Evolutionary conservation across 2,329 filamentous ascomycete species (phyloP).

Genomic region (Penicillium sclerotiorum): DNA sequence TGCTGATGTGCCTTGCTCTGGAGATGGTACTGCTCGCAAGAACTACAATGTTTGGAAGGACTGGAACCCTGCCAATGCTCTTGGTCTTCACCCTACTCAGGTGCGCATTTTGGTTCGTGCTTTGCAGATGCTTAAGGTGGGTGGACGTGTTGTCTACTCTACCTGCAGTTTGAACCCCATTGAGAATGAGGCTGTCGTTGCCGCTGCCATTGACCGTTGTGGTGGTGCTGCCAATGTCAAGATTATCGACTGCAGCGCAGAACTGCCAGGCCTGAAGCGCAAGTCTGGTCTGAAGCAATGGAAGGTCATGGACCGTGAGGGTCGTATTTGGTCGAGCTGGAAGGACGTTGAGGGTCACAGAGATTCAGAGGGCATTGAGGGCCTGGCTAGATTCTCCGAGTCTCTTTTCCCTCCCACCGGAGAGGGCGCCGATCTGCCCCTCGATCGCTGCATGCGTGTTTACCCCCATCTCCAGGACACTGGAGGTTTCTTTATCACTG

Average conservation of each 20-base stretch:
- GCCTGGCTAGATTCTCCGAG: conserved; percentile 70
- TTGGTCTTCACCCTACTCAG: conserved; percentile 86
- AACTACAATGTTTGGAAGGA: conserved; percentile 94
- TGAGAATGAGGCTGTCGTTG: conserved; percentile 92
- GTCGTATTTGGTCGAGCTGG: conserved; percentile 78
- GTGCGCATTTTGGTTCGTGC: conserved; percentile 87
- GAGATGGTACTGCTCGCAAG: conserved; percentile 91
- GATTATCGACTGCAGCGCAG: conserved; percentile 79
- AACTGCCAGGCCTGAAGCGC: conserved; percentile 76
- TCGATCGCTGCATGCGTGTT: conserved; percentile 89
- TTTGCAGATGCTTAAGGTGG: conserved; percentile 93
- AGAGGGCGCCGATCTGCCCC: conserved; percentile 64
- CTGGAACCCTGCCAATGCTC: conserved; percentile 83
- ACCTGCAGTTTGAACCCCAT: conserved; percentile 99
- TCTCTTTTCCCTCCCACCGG: conserved; percentile 80
- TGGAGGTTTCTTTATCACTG: conserved; percentile 95
- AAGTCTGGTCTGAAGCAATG: conserved; percentile 76
- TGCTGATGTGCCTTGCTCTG: conserved; percentile 94
- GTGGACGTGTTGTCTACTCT: conserved; percentile 93
- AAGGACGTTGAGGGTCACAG: conserved; percentile 74
- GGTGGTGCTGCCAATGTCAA: conserved; percentile 80
- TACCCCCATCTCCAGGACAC: conserved; percentile 97
- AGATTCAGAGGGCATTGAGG: conserved; percentile 61
- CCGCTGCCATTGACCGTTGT: conserved; percentile 84
- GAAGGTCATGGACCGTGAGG: conserved; percentile 88